A percentile compares a stretch with the other conserved stretches of the same genome.
Conservation (phyloP, 75 land plant species). For the Adiantum capillusveneris region DNA sequence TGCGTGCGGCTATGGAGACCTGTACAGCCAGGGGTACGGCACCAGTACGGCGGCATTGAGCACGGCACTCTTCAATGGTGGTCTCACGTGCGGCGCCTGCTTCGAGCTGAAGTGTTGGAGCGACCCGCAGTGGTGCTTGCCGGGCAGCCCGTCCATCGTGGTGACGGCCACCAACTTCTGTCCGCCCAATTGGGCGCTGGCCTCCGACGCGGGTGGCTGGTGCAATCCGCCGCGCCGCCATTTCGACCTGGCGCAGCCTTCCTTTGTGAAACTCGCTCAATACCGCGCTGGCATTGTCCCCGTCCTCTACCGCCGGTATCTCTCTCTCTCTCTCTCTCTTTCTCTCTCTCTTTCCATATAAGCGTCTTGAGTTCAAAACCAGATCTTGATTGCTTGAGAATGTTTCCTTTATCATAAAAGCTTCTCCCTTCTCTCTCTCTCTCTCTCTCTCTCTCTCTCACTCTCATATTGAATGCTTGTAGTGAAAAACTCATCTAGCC, state of each 20-base stretch:
- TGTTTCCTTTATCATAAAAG: too few relatives aligned
- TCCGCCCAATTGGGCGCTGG: slow-evolving; percentile 5
- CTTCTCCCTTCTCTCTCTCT: too few relatives aligned
- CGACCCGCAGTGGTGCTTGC: neutral
- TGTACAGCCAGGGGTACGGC: slow-evolving; percentile 17
- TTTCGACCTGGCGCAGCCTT: slow-evolving; percentile 12
- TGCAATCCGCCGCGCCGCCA: slow-evolving; percentile 9
- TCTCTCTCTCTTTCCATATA: too few relatives aligned
- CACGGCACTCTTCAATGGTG: slow-evolving; percentile 13
- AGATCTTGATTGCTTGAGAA: too few relatives aligned
- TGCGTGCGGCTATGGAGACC: slow-evolving; percentile 24
- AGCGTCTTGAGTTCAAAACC: too few relatives aligned
- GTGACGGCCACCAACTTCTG: slow-evolving; percentile 17
- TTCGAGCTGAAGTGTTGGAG: slow-evolving; percentile 11
- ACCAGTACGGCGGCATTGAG: slow-evolving; percentile 21
- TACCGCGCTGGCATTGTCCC: slow-evolving; percentile 11
- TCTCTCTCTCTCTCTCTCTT: too few relatives aligned
- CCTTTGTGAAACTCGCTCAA: slow-evolving; percentile 1
- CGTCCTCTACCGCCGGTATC: slow-evolving; percentile 11
- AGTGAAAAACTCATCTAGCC: too few relatives aligned
- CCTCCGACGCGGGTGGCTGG: slow-evolving; percentile 8
- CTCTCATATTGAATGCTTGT: too few relatives aligned
- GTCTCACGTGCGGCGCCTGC: slow-evolving; percentile 22
- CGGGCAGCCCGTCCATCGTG: neutral
- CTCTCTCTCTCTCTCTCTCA: too few relatives aligned